A percentile compares a stretch with the other conserved stretches of the same genome.
Conservation (phyloP, 345 rosid genomes). For the Populus ilicifolia region DNA sequence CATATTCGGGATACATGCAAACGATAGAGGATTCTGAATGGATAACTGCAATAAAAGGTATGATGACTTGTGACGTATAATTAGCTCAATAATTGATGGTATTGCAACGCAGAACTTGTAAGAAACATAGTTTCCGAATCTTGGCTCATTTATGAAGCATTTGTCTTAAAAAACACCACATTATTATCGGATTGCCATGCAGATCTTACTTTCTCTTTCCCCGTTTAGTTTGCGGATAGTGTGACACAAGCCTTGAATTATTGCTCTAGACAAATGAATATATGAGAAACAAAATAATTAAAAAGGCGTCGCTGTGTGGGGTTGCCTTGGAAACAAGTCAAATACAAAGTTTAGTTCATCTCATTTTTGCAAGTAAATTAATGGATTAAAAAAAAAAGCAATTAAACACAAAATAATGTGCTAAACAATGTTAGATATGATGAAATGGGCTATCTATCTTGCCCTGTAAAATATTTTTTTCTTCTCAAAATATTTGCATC, state of each 20-base stretch:
- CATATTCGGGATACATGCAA: not conserved
- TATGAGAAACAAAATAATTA: no score
- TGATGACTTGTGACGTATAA: not conserved
- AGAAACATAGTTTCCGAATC: not conserved
- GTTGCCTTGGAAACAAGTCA: not conserved
- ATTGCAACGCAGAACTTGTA: not conserved
- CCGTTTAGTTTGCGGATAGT: no score
- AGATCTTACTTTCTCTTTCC: not conserved
- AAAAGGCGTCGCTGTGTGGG: not conserved
- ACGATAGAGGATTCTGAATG: not conserved
- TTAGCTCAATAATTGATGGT: not conserved
- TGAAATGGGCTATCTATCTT: not conserved
- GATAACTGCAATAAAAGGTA: not conserved
- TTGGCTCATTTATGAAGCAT: not conserved
- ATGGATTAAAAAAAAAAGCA: not conserved
- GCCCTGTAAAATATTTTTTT: not conserved
- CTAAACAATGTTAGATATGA: not conserved
- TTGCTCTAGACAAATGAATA: no score
- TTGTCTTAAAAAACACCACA: not conserved
- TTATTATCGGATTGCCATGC: not conserved
- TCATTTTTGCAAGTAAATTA: no score
- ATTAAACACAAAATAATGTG: not conserved
- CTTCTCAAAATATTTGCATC: not conserved
- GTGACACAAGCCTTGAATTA: no score
- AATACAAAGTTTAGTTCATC: no score